Conservation (phyloP, 2,329 filamentous ascomycete species). For the Trichoderma endophyticum region DNA sequence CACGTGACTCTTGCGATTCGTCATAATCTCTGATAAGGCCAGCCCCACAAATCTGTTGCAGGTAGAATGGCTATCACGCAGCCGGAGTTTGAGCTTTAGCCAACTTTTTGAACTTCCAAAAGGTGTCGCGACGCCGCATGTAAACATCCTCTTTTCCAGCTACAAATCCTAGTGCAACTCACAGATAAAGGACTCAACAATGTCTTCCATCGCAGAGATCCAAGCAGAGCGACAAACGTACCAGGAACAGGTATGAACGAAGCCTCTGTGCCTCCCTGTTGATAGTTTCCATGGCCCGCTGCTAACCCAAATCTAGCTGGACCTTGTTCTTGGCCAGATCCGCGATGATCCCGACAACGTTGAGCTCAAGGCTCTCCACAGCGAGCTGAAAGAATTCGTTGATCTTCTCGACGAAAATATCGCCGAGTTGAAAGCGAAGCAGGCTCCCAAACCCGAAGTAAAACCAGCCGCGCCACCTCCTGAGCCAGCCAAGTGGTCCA, state of each 20-base stretch:
- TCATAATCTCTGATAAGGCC: not conserved
- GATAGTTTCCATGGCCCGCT: not conserved
- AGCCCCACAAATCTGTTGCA: not conserved
- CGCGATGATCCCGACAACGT: constrained; percentile 76
- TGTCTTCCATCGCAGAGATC: constrained; percentile 39
- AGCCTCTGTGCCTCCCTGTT: not conserved
- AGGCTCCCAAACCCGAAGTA: constrained; percentile 41
- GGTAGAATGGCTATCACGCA: not conserved
- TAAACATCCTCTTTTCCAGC: not conserved
- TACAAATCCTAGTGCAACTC: not conserved
- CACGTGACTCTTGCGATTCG: not conserved
- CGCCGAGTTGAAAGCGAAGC: constrained; percentile 66
- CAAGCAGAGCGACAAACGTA: constrained; percentile 54
- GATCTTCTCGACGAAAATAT: constrained; percentile 75
- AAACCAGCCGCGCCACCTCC: constrained; percentile 31
- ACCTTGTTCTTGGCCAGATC: constrained; percentile 71
- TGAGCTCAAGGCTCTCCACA: constrained; percentile 72
- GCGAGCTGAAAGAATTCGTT: constrained; percentile 80
- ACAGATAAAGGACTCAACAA: constrained; percentile 14
- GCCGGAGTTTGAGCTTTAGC: not conserved
- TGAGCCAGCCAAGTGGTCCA: constrained; percentile 71
- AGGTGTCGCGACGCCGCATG: not conserved
- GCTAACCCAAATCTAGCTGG: constrained; percentile 55
- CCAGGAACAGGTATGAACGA: constrained; percentile 52
- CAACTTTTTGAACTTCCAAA: not conserved